Evolutionary conservation across 73 alveolate species (phyloP).

Genomic region (Symbiodinium pilosum): DNA sequence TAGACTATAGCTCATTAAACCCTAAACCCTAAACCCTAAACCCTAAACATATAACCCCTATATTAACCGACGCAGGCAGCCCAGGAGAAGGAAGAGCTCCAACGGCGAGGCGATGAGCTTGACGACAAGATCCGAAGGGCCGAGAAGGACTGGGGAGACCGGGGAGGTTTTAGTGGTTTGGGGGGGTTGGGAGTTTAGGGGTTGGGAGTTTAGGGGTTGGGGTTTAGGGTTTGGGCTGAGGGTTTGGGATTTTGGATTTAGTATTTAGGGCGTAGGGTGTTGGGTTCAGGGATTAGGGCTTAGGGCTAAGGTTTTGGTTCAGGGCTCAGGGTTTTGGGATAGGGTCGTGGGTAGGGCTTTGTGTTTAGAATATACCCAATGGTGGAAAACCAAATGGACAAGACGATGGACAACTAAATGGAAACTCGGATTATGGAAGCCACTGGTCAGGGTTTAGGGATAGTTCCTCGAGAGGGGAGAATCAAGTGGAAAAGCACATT

Average conservation of each 20-base stretch:
- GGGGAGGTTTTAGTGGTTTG: not conserved
- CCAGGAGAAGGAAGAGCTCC: slow-evolving; percentile 99
- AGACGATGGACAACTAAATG: too few relatives aligned
- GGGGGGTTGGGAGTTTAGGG: too few relatives aligned
- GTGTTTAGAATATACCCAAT: too few relatives aligned
- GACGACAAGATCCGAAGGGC: slow-evolving; percentile 99
- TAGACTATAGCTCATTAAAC: too few relatives aligned
- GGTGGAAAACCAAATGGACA: too few relatives aligned
- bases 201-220: not conserved
- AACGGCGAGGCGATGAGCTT: slow-evolving; percentile 99
- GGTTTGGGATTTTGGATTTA: not conserved
- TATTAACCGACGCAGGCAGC: slow-evolving; percentile 96
- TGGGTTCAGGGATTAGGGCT: not conserved
- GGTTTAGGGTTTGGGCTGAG: not conserved
- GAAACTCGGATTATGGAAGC: too few relatives aligned
- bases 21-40: not conserved
- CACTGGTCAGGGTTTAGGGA: too few relatives aligned
- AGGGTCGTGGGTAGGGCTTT: too few relatives aligned
- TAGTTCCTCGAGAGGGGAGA: too few relatives aligned
- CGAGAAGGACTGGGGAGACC: slow-evolving; percentile 97
- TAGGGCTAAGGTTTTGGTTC: not conserved
- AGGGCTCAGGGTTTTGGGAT: too few relatives aligned
- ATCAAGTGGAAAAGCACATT: too few relatives aligned
- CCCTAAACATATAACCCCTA: not conserved
- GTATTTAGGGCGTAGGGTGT: not conserved